Evolutionary conservation across 176 grass and related monocot species (phyloP).

Genomic region (Lolium rigidum): DNA sequence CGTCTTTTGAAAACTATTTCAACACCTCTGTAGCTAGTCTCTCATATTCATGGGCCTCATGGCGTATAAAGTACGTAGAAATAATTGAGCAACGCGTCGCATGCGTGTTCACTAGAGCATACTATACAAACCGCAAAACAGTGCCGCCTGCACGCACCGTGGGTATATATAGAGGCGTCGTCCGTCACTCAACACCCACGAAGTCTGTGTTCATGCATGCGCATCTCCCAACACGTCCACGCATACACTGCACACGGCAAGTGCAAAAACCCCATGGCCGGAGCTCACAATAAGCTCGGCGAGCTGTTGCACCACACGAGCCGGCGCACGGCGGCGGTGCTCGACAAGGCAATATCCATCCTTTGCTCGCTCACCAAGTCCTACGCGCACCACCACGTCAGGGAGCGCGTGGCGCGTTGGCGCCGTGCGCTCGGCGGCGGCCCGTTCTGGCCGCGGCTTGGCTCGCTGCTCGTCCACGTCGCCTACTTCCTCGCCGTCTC

Average conservation of each 20-base stretch:
- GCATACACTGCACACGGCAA: not conserved
- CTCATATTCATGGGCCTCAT: too few relatives aligned
- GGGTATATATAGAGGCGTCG: not conserved
- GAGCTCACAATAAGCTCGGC: not conserved
- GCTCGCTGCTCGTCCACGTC: slow-evolving; percentile 33
- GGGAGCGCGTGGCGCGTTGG: slow-evolving; percentile 25
- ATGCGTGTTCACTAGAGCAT: too few relatives aligned
- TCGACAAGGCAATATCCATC: not conserved
- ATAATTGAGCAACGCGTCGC: too few relatives aligned
- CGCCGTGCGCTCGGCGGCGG: slow-evolving; percentile 37
- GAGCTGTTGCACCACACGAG: not conserved
- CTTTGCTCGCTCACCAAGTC: not conserved
- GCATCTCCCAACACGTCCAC: not conserved
- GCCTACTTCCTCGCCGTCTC: slow-evolving; percentile 53
- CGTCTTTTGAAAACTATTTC: too few relatives aligned
- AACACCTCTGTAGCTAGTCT: too few relatives aligned
- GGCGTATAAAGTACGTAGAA: too few relatives aligned
- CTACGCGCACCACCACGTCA: slow-evolving; percentile 44
- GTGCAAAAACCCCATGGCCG: slow-evolving; percentile 4
- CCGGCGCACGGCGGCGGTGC: slow-evolving; percentile 2
- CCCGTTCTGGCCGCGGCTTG: not conserved
- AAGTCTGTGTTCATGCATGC: not conserved
- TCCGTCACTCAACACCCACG: not conserved
- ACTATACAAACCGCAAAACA: too few relatives aligned
- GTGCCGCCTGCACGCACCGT: not conserved